Evolutionary conservation across 202 grass and related monocot genomes (phyloP), one percentile per base, ranked within the genome.

Genomic region (Dendrocalamus latiflorus): DNA sequence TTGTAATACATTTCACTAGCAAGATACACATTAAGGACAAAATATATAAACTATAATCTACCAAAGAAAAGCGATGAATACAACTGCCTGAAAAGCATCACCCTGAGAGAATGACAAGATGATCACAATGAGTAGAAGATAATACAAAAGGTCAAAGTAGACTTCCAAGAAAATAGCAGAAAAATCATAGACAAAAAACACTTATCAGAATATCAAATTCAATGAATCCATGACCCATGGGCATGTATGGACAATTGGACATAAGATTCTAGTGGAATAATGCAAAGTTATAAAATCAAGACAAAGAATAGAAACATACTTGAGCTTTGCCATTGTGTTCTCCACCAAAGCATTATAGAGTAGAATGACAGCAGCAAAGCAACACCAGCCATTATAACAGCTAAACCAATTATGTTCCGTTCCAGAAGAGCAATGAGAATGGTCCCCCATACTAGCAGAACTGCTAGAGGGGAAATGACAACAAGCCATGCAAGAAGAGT

Each of bases 251-350:
- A n/a, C 13, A 49, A 54, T n/a, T n/a, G n/a, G n/a, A n/a, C n/a
- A 38, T 42, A 71, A 67, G 33, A 75, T 62, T 59, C 21, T 44
- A 72, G 47, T 63, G 47, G 74, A 55, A 81, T 33, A 88, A 87
- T 73, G 41, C 7, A 58, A 39, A 20, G 20, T 67, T 74, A 33
- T 68, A 65, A 71, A 75, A 70, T 76, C 39, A 86, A 44, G 62
- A 77, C 28, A 80, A 81, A 80, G 67, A 67, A 76, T 12, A 69
- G 43, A 86, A 60, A 70, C 91, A 67, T 99, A 99, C 96, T 95
- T 87, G 93, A 99, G 87, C 96, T 99, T 89, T 99, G 96, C 93
- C 93, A 99, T 83, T 95, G 96, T 87, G 96, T 99, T 78, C 96
- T 91, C n/a, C n/a, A n/a, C n/a, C n/a, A n/a, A n/a, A n/a, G n/a